phyloP scores from a whole-genome alignment of 2,329 filamentous ascomycete genomes.

The Camillea tinctor region DNA sequence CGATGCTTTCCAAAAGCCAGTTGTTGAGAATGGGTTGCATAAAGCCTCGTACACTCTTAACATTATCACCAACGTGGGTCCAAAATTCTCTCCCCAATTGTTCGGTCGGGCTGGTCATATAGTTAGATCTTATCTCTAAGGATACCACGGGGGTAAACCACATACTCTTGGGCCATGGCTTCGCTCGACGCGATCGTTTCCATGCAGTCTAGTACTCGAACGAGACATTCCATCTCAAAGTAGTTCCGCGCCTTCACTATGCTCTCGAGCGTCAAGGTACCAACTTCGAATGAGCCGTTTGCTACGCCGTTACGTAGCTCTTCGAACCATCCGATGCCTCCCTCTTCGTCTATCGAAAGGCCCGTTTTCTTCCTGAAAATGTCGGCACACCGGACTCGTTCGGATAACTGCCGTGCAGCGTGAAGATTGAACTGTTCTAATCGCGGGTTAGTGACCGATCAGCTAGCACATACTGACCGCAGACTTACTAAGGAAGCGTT shows the following conservation, averaged over 20 bases:
- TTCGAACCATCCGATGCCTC: constrained; percentile 32
- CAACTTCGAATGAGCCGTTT: constrained; percentile 31
- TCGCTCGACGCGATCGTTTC: constrained; percentile 63
- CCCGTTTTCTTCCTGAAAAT: constrained; percentile 42
- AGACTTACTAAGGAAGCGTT: constrained; percentile 76
- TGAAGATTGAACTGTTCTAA: constrained; percentile 51
- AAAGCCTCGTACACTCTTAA: constrained; percentile 53
- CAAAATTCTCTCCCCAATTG: constrained; percentile 47
- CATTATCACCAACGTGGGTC: constrained; percentile 50
- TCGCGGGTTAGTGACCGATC: constrained; percentile 5
- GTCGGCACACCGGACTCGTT: constrained; percentile 49
- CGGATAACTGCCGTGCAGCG: constrained; percentile 53
- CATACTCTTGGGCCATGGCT: constrained; percentile 52
- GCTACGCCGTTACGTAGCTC: constrained; percentile 25
- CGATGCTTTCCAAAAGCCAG: constrained; percentile 58
- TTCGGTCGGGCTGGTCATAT: constrained; percentile 30
- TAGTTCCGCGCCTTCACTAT: constrained; percentile 58
- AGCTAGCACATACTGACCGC: background rate
- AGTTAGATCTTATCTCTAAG: constrained; percentile 26
- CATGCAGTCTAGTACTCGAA: constrained; percentile 63
- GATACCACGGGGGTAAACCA: constrained; percentile 7
- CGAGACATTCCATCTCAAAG: constrained; percentile 67
- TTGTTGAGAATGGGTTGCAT: constrained; percentile 62
- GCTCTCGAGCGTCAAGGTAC: constrained; percentile 39
- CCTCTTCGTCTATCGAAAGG: constrained; percentile 33